Evolutionary conservation across 2,329 filamentous ascomycete species (phyloP).

Genomic region (Magnaporthiopsis rhizophila): DNA sequence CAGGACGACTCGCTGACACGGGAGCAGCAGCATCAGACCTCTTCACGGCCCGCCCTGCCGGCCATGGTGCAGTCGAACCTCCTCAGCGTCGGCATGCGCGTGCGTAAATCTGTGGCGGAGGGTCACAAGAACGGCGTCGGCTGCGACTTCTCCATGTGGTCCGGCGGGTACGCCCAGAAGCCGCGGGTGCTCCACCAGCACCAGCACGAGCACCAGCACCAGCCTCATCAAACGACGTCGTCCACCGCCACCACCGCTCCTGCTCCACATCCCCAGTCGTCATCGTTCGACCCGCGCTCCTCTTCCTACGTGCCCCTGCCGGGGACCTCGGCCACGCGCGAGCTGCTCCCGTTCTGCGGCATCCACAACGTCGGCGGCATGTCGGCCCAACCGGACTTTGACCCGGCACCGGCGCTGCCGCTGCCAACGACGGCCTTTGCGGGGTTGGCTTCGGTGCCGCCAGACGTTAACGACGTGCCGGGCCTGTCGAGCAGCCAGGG

Average conservation of each 20-base stretch:
- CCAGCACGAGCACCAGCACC: constrained; percentile 8
- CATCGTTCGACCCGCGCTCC: constrained; percentile 11
- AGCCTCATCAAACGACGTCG: no score
- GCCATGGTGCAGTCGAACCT: constrained; percentile 68
- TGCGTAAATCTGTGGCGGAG: constrained; percentile 87
- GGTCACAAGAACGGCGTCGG: constrained; percentile 73
- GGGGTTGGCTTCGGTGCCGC: not conserved
- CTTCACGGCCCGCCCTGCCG: constrained; percentile 39
- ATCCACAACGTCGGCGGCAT: constrained; percentile 68
- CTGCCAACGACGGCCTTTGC: not conserved
- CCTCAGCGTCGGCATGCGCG: constrained; percentile 87
- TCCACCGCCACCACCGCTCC: no score
- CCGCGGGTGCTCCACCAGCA: constrained; percentile 7
- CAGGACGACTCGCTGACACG: constrained; percentile 9
- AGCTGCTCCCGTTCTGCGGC: constrained; percentile 74
- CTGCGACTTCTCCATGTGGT: constrained; percentile 45
- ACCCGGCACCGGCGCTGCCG: constrained; percentile 8
- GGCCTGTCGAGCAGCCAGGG: constrained; percentile 48
- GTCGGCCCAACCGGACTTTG: constrained; percentile 44
- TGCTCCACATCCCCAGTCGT: constrained; percentile 3
- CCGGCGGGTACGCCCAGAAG: constrained; percentile 20
- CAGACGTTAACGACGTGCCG: constrained; percentile 26
- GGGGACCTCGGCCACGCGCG: constrained; percentile 33
- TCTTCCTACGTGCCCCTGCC: constrained; percentile 18
- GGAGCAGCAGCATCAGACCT: constrained; percentile 9